Conservation (phyloP, 345 rosid species). For the Laguncularia racemosa region DNA sequence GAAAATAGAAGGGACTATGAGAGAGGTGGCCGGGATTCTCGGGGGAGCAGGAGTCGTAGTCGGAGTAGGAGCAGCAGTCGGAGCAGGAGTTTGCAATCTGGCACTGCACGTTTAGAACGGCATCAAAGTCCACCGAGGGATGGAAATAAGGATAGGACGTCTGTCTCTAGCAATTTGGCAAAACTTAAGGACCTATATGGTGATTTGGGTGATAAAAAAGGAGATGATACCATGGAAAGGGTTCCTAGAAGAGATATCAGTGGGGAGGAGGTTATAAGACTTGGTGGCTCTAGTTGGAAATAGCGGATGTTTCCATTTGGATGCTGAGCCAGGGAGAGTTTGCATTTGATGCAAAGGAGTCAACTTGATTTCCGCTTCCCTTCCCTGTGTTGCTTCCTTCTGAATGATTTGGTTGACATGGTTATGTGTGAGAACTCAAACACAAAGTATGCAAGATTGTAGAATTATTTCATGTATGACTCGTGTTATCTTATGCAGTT, state of each 20-base stretch:
- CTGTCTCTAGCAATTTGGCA: conserved; percentile 69
- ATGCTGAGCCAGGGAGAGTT: background rate
- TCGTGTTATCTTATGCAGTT: too few species aligned
- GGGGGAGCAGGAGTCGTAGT: conserved; percentile 26
- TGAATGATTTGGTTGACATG: too few species aligned
- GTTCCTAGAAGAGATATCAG: conserved; percentile 41
- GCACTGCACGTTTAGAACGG: conserved; percentile 30
- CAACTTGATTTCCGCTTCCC: too few species aligned
- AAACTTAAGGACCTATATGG: conserved; percentile 91
- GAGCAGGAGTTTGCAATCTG: conserved; percentile 54
- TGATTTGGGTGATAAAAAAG: conserved; percentile 46
- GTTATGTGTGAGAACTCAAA: too few species aligned
- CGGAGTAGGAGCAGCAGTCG: conserved; percentile 48
- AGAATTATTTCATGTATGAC: too few species aligned
- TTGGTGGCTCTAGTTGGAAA: conserved; percentile 81
- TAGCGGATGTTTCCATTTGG: conserved; percentile 13
- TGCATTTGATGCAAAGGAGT: background rate
- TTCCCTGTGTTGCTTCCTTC: too few species aligned
- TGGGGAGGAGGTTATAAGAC: conserved; percentile 85
- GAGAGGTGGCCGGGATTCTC: conserved; percentile 29
- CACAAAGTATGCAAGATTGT: too few species aligned
- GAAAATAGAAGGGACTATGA: conserved; percentile 34
- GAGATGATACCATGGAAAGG: conserved; percentile 39
- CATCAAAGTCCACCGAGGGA: conserved; percentile 47
- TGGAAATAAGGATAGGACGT: conserved; percentile 42